Base-by-base conservation (phyloP, 768 basidiomycete genomes). In the Tricholomella constricta region DNA sequence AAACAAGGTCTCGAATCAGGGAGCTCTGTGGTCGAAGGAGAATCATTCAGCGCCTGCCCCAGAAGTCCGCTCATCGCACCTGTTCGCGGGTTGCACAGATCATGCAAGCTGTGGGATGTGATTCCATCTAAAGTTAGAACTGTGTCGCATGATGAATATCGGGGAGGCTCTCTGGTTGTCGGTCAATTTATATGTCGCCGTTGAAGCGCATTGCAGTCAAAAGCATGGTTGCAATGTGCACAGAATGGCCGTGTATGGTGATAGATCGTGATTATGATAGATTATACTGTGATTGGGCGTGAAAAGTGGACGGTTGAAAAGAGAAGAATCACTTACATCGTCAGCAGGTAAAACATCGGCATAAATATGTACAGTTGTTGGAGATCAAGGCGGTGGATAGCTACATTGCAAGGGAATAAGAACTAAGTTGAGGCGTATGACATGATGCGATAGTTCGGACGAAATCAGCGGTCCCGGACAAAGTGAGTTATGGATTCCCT, bases 401-500 rank as follows among this genome's bases (percentile, higher is more conserved):
- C 36, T 34, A 34, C 26, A 31, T 23, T 47, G 46, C 34, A 27
- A 48, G 43, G 35, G 19, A 47, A 54, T 25, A 45, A 23, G 40
- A 47, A 45, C 20, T 37, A 25, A 36, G 35, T 44, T 11, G 29
- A 22, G 40, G 38, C 37, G 48, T 43, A 46, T 38, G 45, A 31
- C 15, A 43, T 43, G 53, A 45, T 41, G 53, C 46, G 22, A 41
- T 29, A 14, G n/a, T 42, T 22, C 7, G 26, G 51, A 26, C 51
- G 17, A 6, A 43, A 51, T 66, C 64, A 66, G 32, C 62, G 64
- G 49, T 65, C 61, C 23, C 62, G 62, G 35, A 50, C 48, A 29
- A 59, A 59, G 38, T 62, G 65, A 47, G 58, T 69, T 69, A 65
- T 66, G 62, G 59, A 53, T 31, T 54, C 68, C 60, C 58, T 70